Base-by-base conservation (phyloP, 306 rosid species). In the Lablab purpureus region DNA sequence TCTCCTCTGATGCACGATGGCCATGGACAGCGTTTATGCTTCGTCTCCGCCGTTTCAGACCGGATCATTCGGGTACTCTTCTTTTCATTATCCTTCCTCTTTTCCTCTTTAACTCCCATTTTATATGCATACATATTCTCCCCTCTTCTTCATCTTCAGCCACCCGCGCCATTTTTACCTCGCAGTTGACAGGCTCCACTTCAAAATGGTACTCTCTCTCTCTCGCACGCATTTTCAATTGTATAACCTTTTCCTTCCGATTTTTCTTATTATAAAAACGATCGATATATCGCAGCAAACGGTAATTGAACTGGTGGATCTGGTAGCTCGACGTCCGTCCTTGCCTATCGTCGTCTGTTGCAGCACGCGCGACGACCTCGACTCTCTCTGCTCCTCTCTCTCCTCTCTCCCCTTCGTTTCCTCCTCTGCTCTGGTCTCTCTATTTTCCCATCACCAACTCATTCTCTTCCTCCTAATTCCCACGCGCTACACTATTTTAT, bases 281-380 rank as follows among this genome's bases (percentile, higher is more conserved):
- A 19, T 19, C 6, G 27, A 18, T 19, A 19, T 1, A 40, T 67
- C 2, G 19, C 74, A 68, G 74, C 74, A 43, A 68, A 68, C 97
- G 41, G 70, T 93, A 81, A 75, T 90, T 81, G 94, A 91, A 47
- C 84, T 93, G 36, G 78, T 95, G 67, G 94, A 87, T 55, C 83
- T 90, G 84, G 98, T 87, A 49, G 94, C 96, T 37, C 87, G 87
- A 25, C 93, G 98, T 40, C 81, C 90, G 8, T 79, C 83, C 63
- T 81, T 95, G 18, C 99, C 98, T 0, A 87, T 91, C 72, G 91
- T 87, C 14, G 86, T 94, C 52, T 87, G 93, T 47, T 91, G 98
- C 81, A 94, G 96, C 82, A 89, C 90, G 41, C 93, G 94, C 47
- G 98, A 94, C 78, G 97, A 91, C 73, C 93, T 94, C 27, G 98